These are phyloP conservation scores for Ophiostoma himal-ulmi DNA, from an alignment of 2,329 filamentous ascomycete genomes.

Conservation along the genomic window DNA sequence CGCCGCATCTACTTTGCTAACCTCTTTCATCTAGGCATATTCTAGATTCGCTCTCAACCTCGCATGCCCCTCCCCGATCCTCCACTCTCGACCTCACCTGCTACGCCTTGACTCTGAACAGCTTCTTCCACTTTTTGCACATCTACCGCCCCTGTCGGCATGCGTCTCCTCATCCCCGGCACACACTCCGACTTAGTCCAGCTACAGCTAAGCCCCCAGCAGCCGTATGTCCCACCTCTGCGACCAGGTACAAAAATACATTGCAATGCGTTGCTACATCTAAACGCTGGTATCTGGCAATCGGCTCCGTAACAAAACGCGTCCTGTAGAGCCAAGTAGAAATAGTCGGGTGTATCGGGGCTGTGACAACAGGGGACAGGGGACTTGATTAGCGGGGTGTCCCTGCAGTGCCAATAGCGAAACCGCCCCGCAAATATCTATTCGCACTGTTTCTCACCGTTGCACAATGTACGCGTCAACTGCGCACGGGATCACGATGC, in stretches of 20 bases:
- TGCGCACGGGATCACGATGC: slow-evolving; percentile 7
- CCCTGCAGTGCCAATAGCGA: not conserved
- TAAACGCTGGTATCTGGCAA: not conserved
- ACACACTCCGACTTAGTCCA: not conserved
- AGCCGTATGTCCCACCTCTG: not conserved
- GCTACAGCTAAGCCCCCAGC: not conserved
- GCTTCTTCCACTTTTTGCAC: not conserved
- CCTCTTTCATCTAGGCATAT: not conserved
- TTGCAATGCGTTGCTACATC: not conserved
- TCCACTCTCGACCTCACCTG: not conserved
- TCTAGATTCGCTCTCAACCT: not conserved
- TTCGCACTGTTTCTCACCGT: not conserved
- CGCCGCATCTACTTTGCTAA: not conserved
- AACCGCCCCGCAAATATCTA: not conserved
- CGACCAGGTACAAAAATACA: not conserved
- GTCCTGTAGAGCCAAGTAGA: not conserved
- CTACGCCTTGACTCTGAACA: not conserved
- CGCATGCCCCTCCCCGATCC: not conserved
- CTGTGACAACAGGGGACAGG: not conserved
- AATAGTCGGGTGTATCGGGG: not conserved
- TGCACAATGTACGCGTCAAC: not conserved
- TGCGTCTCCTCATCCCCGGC: not conserved
- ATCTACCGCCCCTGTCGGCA: not conserved
- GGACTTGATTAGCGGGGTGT: not conserved
- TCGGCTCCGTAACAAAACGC: no score